phyloP scores from a whole-genome alignment of 495 filamentous ascomycete species.

The Annulohypoxylon moriforme region DNA sequence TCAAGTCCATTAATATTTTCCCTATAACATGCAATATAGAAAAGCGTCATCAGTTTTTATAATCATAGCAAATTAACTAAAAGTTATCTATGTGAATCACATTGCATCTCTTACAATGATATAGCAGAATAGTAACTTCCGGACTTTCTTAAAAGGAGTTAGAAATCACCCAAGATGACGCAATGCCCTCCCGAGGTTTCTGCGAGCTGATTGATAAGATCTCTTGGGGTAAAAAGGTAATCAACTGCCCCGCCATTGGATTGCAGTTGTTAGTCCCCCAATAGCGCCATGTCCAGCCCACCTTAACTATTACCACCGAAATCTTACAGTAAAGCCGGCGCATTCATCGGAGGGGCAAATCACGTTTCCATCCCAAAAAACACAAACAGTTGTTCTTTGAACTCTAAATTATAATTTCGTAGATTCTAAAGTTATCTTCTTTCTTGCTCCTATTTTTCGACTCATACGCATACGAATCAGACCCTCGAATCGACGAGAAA shows the following conservation, averaged over 20 bases:
- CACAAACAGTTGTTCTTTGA: background rate
- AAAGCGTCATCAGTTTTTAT: too few species aligned
- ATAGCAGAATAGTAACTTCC: background rate
- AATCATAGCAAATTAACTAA: too few species aligned
- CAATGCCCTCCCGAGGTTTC: slow-evolving; percentile 31
- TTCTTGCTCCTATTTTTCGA: background rate
- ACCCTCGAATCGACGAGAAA: background rate
- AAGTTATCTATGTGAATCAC: too few species aligned
- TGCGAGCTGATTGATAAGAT: slow-evolving; percentile 33
- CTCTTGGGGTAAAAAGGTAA: slow-evolving; percentile 38
- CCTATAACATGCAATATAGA: too few species aligned
- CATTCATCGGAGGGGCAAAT: slow-evolving; percentile 35
- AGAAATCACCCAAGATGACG: slow-evolving; percentile 36
- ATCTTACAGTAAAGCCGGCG: slow-evolving; percentile 20
- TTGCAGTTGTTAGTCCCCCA: background rate
- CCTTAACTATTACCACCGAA: background rate
- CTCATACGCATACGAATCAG: background rate
- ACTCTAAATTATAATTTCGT: background rate
- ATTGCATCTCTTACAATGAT: too few species aligned
- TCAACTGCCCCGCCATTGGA: slow-evolving; percentile 51
- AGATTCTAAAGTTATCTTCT: background rate
- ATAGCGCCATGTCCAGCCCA: slow-evolving; percentile 12
- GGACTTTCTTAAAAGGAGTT: background rate
- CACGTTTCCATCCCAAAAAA: background rate
- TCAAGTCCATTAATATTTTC: too few species aligned